Conservation (phyloP, 2,329 filamentous ascomycete genomes). For the Penicillium sp. region DNA sequence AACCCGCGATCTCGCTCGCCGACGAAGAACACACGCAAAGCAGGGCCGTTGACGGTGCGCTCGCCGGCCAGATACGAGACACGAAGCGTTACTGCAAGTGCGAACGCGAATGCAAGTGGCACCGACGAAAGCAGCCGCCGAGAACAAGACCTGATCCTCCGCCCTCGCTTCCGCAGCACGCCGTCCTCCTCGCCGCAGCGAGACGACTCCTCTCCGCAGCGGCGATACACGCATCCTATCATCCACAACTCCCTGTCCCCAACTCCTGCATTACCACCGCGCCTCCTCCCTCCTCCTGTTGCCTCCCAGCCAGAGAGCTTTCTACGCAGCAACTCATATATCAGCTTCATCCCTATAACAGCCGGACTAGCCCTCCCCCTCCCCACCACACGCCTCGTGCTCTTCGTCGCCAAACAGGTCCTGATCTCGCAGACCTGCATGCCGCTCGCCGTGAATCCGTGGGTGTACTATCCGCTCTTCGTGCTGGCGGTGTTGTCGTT, state of each 20-base stretch:
- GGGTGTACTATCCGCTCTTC: constrained; percentile 64
- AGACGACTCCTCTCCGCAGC: constrained; percentile 14
- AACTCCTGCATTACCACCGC: neutral
- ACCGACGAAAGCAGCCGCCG: constrained; percentile 17
- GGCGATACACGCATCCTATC: constrained; percentile 25
- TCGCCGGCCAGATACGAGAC: constrained; percentile 13
- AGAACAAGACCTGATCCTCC: constrained; percentile 31
- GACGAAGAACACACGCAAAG: constrained; percentile 3
- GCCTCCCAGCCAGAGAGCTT: constrained; percentile 4
- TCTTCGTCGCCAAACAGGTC: constrained; percentile 68
- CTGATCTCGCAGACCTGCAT: constrained; percentile 65
- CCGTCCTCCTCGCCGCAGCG: constrained; percentile 22
- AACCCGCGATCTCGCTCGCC: constrained; percentile 27
- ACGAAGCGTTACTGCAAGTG: constrained; percentile 7
- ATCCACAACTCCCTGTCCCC: constrained; percentile 17
- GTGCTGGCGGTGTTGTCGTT: constrained; percentile 65
- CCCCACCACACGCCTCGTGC: constrained; percentile 48
- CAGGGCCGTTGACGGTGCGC: constrained; percentile 3
- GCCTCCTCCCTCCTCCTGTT: constrained; percentile 3
- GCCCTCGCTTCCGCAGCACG: constrained; percentile 25
- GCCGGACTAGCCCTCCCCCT: constrained; percentile 26
- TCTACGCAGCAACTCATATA: constrained; percentile 14
- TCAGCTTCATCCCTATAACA: constrained; percentile 20
- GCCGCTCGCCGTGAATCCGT: constrained; percentile 64
- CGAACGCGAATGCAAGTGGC: neutral